These are phyloP conservation scores for Simmondsia chinensis DNA, from an alignment of 148 eudicot species.

Conservation along the genomic window DNA sequence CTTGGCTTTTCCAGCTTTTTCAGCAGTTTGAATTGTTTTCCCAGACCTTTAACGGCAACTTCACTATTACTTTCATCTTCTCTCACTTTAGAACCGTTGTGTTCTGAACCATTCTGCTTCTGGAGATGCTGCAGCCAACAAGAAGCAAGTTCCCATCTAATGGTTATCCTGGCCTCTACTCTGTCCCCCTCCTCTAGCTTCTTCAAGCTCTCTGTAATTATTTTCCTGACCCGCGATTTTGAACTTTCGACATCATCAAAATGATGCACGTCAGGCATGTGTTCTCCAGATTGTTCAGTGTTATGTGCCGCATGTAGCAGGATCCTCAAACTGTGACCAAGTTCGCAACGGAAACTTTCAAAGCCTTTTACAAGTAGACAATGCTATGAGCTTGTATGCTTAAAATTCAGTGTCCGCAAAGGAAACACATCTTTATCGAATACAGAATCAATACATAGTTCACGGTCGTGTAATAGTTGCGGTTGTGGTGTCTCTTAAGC, in stretches of 20 bases:
- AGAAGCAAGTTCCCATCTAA: constrained; percentile 99
- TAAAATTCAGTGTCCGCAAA: too few relatives aligned
- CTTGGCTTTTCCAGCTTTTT: constrained; percentile 60
- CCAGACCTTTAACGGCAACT: constrained; percentile 78
- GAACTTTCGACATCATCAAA: constrained; percentile 33
- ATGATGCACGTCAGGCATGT: constrained; percentile 19
- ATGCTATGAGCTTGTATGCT: background rate
- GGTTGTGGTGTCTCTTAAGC: too few relatives aligned
- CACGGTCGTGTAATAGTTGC: too few relatives aligned
- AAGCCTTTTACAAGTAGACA: too few relatives aligned
- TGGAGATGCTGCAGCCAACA: constrained; percentile 96
- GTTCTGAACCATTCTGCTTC: constrained; percentile 52
- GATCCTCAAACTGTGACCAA: constrained; percentile 60
- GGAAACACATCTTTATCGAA: too few relatives aligned
- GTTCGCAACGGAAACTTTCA: background rate
- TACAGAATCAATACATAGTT: too few relatives aligned
- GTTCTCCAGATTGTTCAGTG: constrained; percentile 39
- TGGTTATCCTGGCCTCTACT: constrained; percentile 23
- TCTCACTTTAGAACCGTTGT: constrained; percentile 29
- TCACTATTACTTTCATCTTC: constrained; percentile 30
- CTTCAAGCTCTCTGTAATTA: constrained; percentile 55
- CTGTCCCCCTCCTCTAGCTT: constrained; percentile 45
- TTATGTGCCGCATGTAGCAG: constrained; percentile 40
- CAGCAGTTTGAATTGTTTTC: constrained; percentile 76
- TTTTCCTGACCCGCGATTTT: constrained; percentile 32